phyloP scores from a whole-genome alignment of 1,139 yeast genomes.

The Yamadazyma diospyri region DNA sequence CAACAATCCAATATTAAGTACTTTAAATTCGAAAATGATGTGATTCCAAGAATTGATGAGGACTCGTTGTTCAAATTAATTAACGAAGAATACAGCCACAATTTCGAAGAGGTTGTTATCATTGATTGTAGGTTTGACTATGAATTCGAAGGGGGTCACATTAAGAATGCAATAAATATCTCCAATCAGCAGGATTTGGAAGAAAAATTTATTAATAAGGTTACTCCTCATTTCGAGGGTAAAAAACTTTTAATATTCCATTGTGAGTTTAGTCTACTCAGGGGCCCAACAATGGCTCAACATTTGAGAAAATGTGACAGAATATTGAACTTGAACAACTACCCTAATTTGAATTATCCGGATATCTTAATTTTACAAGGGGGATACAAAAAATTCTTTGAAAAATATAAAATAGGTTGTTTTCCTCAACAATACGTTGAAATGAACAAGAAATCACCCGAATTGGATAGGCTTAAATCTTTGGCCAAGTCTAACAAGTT shows the following conservation, averaged over 20 bases:
- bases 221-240: conserved; percentile 10
- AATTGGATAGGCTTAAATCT: conserved; percentile 62
- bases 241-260: conserved; percentile 70
- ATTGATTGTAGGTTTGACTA: conserved; percentile 91
- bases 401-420: conserved; percentile 52
- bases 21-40: conserved; percentile 51
- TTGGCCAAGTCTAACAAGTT: conserved; percentile 34
- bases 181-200: conserved; percentile 70
- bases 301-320: conserved; percentile 85
- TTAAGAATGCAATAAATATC: conserved; percentile 75
- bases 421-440: conserved; percentile 77
- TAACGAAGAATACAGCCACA: conserved; percentile 49
- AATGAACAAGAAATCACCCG: conserved; percentile 75
- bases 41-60: conserved; percentile 71
- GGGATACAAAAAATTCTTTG: conserved; percentile 80
- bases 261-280: conserved; percentile 88
- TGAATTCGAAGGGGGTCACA: conserved; percentile 92
- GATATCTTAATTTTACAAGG: conserved; percentile 87
- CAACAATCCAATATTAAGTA: conserved; percentile 40
- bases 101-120: conserved; percentile 59
- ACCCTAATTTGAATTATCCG: conserved; percentile 81
- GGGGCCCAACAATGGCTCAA: conserved; percentile 91
- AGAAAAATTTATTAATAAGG: conserved; percentile 31
- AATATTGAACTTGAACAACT: conserved; percentile 62
- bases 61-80: conserved; percentile 62